These are phyloP conservation scores for Xylariaceae sp. DNA, from an alignment of 2,329 filamentous ascomycete genomes.

Conservation along the genomic window DNA sequence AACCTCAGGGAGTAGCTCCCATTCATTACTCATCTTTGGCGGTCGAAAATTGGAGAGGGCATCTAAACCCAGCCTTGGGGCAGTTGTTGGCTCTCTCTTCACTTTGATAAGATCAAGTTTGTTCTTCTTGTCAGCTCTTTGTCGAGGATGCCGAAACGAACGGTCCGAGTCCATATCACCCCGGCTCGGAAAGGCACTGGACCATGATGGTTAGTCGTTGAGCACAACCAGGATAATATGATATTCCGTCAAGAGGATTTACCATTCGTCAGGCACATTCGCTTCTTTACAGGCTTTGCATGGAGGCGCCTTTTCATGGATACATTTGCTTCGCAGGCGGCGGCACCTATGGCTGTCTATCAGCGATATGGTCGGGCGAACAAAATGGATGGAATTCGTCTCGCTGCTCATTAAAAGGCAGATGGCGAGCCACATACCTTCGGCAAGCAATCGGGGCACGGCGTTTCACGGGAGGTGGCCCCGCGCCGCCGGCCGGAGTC, in stretches of 20 bases:
- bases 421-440: slow-evolving; percentile 37
- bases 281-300: slow-evolving; percentile 51
- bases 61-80: slow-evolving; percentile 20
- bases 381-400: not conserved
- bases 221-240: not conserved
- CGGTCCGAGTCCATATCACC: slow-evolving; percentile 53
- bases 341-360: slow-evolving; percentile 41
- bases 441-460: slow-evolving; percentile 51
- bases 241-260: slow-evolving; percentile 11
- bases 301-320: slow-evolving; percentile 47
- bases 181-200: slow-evolving; percentile 48
- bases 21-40: slow-evolving; percentile 38
- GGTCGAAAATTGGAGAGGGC: slow-evolving; percentile 30
- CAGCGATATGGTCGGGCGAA: slow-evolving; percentile 1
- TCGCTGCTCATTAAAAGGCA: not conserved
- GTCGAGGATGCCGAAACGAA: slow-evolving; percentile 52
- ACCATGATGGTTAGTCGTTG: slow-evolving; percentile 4
- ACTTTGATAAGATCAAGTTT: slow-evolving; percentile 29
- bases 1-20: slow-evolving; percentile 48
- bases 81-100: slow-evolving; percentile 25
- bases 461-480: slow-evolving; percentile 38
- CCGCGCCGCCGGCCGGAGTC: slow-evolving; percentile 8
- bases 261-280: slow-evolving; percentile 51
- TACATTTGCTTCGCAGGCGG: slow-evolving; percentile 53
- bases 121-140: slow-evolving; percentile 43